These are phyloP conservation scores for Gentiana dahurica DNA, from an alignment of 257 asterid genomes.

Conservation along the genomic window DNA sequence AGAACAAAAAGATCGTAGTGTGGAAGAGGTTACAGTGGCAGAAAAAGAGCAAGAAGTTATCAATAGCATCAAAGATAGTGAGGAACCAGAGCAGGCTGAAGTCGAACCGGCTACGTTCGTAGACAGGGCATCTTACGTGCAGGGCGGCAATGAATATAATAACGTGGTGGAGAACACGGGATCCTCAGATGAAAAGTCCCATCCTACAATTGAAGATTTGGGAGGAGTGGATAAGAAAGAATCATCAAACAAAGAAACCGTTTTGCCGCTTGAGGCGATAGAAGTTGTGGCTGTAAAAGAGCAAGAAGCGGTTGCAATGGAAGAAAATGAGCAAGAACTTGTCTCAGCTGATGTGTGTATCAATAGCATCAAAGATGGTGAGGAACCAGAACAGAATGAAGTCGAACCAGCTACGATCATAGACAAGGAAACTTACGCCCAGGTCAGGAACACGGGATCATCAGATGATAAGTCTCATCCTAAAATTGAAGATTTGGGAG, in stretches of 20 bases:
- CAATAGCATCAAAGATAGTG: not conserved
- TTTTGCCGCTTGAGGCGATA: constrained; percentile 3
- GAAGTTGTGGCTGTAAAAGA: constrained; percentile 6
- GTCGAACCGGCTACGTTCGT: too few species aligned
- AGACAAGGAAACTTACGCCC: not conserved
- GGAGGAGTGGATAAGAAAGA: constrained; percentile 12
- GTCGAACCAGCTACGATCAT: too few species aligned
- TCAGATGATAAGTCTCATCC: not conserved
- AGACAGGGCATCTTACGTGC: not conserved
- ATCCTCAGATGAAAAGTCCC: not conserved
- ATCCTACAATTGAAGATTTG: constrained; percentile 3
- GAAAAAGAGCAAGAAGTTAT: constrained; percentile 5
- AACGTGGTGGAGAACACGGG: constrained; percentile 9
- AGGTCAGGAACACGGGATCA: constrained; percentile 9
- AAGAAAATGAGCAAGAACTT: constrained; percentile 5
- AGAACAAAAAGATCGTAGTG: not conserved
- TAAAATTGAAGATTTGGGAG: constrained; percentile 2
- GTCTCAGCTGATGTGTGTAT: not conserved
- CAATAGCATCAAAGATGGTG: not conserved
- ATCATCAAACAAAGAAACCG: not conserved
- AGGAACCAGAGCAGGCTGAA: not conserved
- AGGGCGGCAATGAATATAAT: constrained; percentile 4
- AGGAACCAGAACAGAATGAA: not conserved
- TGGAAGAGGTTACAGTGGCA: constrained; percentile 8
- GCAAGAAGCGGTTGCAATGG: constrained; percentile 8